Evolutionary conservation across 1,284 basidiomycete species (phyloP), one percentile per base, ranked within the genome.

Genomic region (Cutaneotrichosporon sp.): DNA sequence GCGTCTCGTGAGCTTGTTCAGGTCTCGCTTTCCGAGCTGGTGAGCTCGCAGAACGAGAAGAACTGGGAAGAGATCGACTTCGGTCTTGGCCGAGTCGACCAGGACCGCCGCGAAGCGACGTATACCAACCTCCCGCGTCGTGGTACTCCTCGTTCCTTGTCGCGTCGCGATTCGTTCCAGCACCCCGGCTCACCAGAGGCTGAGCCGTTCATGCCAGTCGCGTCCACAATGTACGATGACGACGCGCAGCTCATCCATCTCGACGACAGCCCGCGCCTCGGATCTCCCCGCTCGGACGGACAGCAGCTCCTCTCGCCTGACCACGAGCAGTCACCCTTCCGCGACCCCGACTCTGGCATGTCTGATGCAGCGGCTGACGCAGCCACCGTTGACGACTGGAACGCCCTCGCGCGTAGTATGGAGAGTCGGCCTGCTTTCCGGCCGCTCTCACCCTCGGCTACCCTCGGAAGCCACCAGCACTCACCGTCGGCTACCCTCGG

Each of bases 51-150:
- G 38, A 63, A 62, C 46, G 67, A 72, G 57, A 72, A 71, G 68
- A 75, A 75, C 52, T 81, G 80, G 79, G 80, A 81, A 67, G 79
- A 80, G 60, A 79, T 81, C 57, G 80, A 81, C 68, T 81, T 81
- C 68, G 79, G 80, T 40, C 71, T 81, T 31, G 79, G 79, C 55
- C 70, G 73, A 62, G 57, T 81, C 53, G 80, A 81, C 67, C 74
- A 76, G 68, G 67, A 66, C 9, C 63, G 69, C 31, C 59, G 64
- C 42, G 66, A 65, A 52, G 64, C 52, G 32, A 65, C 61, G 21
- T 69, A 67, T 62, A 69, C 68, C 49, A 65, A 66, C 60, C 58
- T 67, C 1, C 65, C 68, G 2, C 53, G 56, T 5, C 64, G 64
- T 38, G 56, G 34, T 21, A 59, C 59, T 16, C 56, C 60, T 18